These are phyloP conservation scores for Aspergillus latus DNA, from an alignment of 2,329 filamentous ascomycete species.

Conservation along the genomic window DNA sequence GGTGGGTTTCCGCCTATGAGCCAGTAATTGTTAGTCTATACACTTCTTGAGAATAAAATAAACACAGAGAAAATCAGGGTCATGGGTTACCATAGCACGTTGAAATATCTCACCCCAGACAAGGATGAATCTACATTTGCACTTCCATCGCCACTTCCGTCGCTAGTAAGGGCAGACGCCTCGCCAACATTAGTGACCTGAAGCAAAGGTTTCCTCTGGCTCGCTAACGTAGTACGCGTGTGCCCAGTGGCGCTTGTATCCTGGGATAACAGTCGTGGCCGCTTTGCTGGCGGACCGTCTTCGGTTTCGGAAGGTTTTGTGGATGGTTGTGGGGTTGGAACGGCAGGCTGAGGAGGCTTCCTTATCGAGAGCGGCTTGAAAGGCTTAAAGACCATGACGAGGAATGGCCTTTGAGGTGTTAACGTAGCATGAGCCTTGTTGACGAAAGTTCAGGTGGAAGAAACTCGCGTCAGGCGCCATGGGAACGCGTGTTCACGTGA, in stretches of 20 bases:
- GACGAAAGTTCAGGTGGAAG: neutral
- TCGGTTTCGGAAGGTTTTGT: constrained; percentile 9
- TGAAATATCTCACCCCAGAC: constrained; percentile 43
- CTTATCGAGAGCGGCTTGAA: constrained; percentile 47
- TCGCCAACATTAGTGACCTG: constrained; percentile 31
- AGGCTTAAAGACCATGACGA: constrained; percentile 46
- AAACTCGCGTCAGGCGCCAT: neutral
- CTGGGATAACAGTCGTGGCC: constrained; percentile 35
- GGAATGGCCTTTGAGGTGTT: constrained; percentile 10
- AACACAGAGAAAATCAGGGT: neutral
- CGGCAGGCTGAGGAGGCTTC: constrained; percentile 24
- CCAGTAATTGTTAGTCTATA: neutral
- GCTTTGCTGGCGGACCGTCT: constrained; percentile 31
- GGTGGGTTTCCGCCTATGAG: constrained; percentile 63
- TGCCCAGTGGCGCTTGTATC: constrained; percentile 9
- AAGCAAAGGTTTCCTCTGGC: constrained; percentile 32
- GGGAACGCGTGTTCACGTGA: constrained; percentile 11
- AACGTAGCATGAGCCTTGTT: neutral
- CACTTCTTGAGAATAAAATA: neutral
- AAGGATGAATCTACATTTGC: constrained; percentile 8
- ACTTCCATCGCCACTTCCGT: constrained; percentile 6
- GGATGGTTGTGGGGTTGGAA: neutral
- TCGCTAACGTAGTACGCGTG: constrained; percentile 12
- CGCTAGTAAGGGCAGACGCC: constrained; percentile 9
- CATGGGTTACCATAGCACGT: constrained; percentile 47